These are phyloP conservation scores for Aspergillus bridgeri DNA, from an alignment of 495 filamentous ascomycete species.

Conservation along the genomic window DNA sequence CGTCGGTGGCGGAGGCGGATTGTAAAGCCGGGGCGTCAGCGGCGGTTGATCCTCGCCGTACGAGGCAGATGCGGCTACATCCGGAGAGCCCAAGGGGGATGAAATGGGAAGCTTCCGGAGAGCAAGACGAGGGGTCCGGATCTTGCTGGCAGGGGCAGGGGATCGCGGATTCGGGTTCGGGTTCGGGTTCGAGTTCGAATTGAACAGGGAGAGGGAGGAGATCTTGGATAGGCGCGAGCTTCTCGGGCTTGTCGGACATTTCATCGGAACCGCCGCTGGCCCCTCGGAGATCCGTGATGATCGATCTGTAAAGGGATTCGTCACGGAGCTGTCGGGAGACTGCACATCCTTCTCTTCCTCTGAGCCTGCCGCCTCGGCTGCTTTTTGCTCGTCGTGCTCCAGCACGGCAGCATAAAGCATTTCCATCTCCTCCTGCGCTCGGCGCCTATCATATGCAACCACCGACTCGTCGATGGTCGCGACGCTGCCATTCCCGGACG, in stretches of 20 bases:
- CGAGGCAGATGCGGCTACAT: slow-evolving; percentile 30
- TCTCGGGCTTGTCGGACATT: slow-evolving; percentile 29
- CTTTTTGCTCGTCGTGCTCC: slow-evolving; percentile 77
- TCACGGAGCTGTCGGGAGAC: slow-evolving; percentile 35
- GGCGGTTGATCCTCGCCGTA: slow-evolving; percentile 52
- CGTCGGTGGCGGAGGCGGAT: slow-evolving; percentile 47
- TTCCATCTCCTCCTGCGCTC: slow-evolving; percentile 77
- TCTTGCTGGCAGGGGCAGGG: slow-evolving; percentile 49
- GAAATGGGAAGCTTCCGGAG: slow-evolving; percentile 56
- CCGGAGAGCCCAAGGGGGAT: slow-evolving; percentile 53
- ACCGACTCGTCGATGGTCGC: slow-evolving; percentile 70
- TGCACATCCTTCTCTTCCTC: slow-evolving; percentile 24
- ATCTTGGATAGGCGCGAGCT: slow-evolving; percentile 39
- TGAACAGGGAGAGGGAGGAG: slow-evolving; percentile 54
- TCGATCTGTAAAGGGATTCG: slow-evolving; percentile 40
- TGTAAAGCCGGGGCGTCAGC: slow-evolving; percentile 56
- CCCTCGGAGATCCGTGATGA: slow-evolving; percentile 19
- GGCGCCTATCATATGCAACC: slow-evolving; percentile 65
- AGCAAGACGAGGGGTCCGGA: slow-evolving; percentile 48
- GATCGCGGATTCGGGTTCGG: slow-evolving; percentile 51
- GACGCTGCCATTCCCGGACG: slow-evolving; percentile 47
- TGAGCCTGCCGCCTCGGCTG: slow-evolving; percentile 28
- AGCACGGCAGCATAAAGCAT: slow-evolving; percentile 88
- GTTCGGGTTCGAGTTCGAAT: slow-evolving; percentile 25
- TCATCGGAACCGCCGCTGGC: slow-evolving; percentile 18